Conservation (phyloP, 768 basidiomycete genomes). For the Fibroporia radiculosa region DNA sequence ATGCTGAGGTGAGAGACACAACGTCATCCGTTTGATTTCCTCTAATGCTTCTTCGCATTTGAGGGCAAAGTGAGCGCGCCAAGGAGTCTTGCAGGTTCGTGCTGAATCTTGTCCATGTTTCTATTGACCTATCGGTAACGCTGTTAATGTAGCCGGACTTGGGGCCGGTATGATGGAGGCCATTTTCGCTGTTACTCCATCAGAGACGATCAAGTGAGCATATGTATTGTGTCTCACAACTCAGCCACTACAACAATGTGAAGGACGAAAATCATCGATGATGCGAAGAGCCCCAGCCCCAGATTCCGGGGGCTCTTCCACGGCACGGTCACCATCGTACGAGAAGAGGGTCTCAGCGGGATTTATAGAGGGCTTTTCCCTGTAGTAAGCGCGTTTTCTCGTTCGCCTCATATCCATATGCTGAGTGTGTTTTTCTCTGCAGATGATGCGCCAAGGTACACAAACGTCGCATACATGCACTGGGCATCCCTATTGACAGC, state of each 20-base stretch:
- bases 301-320: slow-evolving; percentile 84
- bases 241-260: too few species aligned
- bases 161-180: slow-evolving; percentile 92
- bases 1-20: slow-evolving; percentile 56
- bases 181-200: slow-evolving; percentile 90
- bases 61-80: slow-evolving; percentile 91
- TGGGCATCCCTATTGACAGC: neutral
- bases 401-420: neutral
- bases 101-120: neutral
- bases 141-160: slow-evolving; percentile 50
- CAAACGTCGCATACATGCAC: neutral
- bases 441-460: slow-evolving; percentile 92
- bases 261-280: slow-evolving; percentile 98
- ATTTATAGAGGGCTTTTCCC: slow-evolving; percentile 91
- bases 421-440: neutral
- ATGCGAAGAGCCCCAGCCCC: slow-evolving; percentile 78
- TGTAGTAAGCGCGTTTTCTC: slow-evolving; percentile 50
- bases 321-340: slow-evolving; percentile 72
- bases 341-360: slow-evolving; percentile 77
- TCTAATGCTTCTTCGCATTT: slow-evolving; percentile 4
- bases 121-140: neutral
- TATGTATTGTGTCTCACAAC: neutral
- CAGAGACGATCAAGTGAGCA: slow-evolving; percentile 94
- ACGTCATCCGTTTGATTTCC: neutral
- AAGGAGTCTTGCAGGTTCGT: slow-evolving; percentile 67